These are phyloP conservation scores for Botrytis hyacinthi DNA, from an alignment of 2,329 filamentous ascomycete genomes.

Conservation along the genomic window DNA sequence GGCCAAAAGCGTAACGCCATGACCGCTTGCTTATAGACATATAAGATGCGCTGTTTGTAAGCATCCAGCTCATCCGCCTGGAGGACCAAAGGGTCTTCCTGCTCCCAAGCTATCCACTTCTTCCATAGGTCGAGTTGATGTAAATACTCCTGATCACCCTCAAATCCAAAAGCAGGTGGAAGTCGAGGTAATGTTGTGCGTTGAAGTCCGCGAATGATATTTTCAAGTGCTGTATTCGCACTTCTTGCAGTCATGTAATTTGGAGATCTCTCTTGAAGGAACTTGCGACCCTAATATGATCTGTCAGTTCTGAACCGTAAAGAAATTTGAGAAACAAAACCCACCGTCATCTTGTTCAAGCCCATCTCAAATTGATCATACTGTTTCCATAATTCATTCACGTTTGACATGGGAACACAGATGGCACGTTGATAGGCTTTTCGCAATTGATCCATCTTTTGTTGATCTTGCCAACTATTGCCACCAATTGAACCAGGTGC, in stretches of 20 bases:
- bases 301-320: conserved; percentile 25
- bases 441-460: conserved; percentile 92
- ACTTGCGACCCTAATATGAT: conserved; percentile 74
- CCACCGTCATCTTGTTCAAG: conserved; percentile 85
- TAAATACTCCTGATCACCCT: conserved; percentile 79
- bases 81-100: conserved; percentile 83
- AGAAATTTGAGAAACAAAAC: conserved; percentile 33
- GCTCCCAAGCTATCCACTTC: conserved; percentile 93
- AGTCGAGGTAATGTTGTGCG: conserved; percentile 77
- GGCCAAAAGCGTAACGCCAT: conserved; percentile 95
- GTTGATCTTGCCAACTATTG: conserved; percentile 89
- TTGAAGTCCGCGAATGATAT: conserved; percentile 73
- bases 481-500: conserved; percentile 85
- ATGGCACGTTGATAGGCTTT: conserved; percentile 92
- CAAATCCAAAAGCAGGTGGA: conserved; percentile 80
- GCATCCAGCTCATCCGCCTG: conserved; percentile 74
- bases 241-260: conserved; percentile 95
- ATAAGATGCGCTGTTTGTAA: conserved; percentile 77
- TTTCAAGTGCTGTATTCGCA: conserved; percentile 85
- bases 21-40: conserved; percentile 88
- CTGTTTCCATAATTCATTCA: conserved; percentile 90
- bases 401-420: conserved; percentile 76
- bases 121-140: conserved; percentile 89
- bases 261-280: conserved; percentile 87
- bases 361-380: conserved; percentile 96